Base-by-base conservation (phyloP, 2,329 filamentous ascomycete species). In the Mycosphaerella arachidis region DNA sequence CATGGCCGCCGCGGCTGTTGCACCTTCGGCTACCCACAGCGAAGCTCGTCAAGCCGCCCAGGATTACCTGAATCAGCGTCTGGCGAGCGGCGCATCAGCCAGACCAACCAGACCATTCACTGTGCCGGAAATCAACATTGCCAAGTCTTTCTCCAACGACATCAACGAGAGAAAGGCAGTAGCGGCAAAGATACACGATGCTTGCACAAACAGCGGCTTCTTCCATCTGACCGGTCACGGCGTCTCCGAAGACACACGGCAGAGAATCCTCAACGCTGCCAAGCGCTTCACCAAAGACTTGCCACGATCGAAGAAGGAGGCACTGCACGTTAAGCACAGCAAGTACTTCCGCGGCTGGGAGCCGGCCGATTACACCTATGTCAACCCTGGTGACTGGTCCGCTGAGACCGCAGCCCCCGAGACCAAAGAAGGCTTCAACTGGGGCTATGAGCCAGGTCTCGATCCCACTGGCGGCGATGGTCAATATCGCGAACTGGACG, bases 341-440 rank as follows among this genome's bases (percentile, higher is more conserved):
- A 70, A 72, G 8, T 71, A 76, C 46, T 73, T 76, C 35, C 70
- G 76, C 35, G 76, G 76, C 0, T 79, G 72, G 70, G 76, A 78
- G 61, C 76, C 76, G 3, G 71, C 72, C 31, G 73, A 75, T 48
- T 76, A 72, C 55, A 77, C 75, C 0, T 75, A 72, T 9, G 71
- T 77, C 18, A 76, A 75, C 12, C 74, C 75, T 12, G 73, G 73
- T 35, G 63, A 70, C 37, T 68, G 67, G 67, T 55, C 52, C 33
- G 55, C 56, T 10, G 59, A 59, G 13, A 63, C 64, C 20, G 68
- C 66, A 12, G 64, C 63, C 7, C 66, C 71, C 16, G 76, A 78
- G 65, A 73, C 72, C 0, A 78, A 78, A 58, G 74, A 78, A 56
- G 74, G 71, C 1, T 78, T 77, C 66, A 78, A 78, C 54, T 77